A percentile compares a stretch with the other conserved stretches of the same genome.
Evolutionary conservation across 1,284 basidiomycete species (phyloP).

Genomic region (Cystobasidium sp.): DNA sequence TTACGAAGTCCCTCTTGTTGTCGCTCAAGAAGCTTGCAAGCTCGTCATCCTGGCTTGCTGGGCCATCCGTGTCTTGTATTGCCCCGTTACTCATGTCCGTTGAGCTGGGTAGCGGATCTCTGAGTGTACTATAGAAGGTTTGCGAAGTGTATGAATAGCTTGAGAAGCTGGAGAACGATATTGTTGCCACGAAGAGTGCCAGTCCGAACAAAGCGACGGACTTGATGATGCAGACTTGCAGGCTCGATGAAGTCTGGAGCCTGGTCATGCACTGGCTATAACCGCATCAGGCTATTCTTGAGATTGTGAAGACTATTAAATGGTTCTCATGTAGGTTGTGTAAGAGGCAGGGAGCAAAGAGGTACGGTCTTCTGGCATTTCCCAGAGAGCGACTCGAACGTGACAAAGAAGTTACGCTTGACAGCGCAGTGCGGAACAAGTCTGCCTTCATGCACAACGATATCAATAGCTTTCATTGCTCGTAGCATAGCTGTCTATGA

Average conservation of each 20-base stretch:
- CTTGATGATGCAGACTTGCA: not conserved
- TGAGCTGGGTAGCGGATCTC: not conserved
- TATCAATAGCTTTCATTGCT: too few species aligned
- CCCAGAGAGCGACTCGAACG: too few species aligned
- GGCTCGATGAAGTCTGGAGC: not conserved
- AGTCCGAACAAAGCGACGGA: not conserved
- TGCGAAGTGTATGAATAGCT: conserved; percentile 5
- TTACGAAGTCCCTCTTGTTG: conserved; percentile 41
- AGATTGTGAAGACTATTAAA: too few species aligned
- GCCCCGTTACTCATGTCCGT: conserved; percentile 4
- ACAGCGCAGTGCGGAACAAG: too few species aligned
- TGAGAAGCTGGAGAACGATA: not conserved
- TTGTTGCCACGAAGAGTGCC: not conserved
- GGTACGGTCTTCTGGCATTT: too few species aligned
- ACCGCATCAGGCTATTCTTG: too few species aligned
- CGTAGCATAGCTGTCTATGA: too few species aligned
- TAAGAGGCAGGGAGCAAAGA: too few species aligned
- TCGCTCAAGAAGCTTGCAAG: conserved; percentile 17
- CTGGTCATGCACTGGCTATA: not conserved
- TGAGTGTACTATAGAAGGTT: not conserved
- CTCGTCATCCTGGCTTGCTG: conserved; percentile 3
- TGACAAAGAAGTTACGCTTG: too few species aligned
- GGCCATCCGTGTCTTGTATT: not conserved
- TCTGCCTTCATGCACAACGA: too few species aligned
- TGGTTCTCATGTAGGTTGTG: too few species aligned